Evolutionary conservation across 352 stramenopile species (phyloP).

Genomic region (Blastocystis sp.): DNA sequence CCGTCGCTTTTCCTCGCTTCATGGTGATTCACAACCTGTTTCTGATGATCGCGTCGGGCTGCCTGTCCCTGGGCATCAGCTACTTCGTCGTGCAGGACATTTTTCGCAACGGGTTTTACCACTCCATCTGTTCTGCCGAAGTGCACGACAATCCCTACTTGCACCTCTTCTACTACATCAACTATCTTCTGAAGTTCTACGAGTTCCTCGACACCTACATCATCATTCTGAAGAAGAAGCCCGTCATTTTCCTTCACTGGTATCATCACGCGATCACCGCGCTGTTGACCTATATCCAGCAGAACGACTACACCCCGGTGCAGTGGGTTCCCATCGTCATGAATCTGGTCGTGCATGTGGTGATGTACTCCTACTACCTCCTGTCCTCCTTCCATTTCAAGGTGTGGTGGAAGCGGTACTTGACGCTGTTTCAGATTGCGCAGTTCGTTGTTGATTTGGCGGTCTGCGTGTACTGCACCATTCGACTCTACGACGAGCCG

Average conservation of each 20-base stretch:
- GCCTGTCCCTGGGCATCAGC: constrained; percentile 29
- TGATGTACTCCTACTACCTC: constrained; percentile 74
- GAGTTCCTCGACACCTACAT: constrained; percentile 76
- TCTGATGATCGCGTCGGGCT: constrained; percentile 23
- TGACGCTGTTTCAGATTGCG: constrained; percentile 71
- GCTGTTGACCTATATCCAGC: constrained; percentile 72
- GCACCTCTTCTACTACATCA: constrained; percentile 71
- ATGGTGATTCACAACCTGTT: constrained; percentile 64
- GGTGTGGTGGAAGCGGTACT: constrained; percentile 73
- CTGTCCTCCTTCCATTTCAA: constrained; percentile 58
- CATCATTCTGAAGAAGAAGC: constrained; percentile 75
- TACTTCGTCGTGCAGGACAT: constrained; percentile 51
- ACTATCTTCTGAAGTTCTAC: constrained; percentile 76
- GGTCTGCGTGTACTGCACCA: constrained; percentile 51
- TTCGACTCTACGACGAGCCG: constrained; percentile 4
- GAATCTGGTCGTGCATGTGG: constrained; percentile 71
- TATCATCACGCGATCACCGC: constrained; percentile 73
- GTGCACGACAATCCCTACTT: constrained; percentile 65
- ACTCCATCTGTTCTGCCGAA: constrained; percentile 67
- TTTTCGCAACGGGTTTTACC: constrained; percentile 47
- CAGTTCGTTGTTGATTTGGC: constrained; percentile 71
- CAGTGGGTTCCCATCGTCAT: constrained; percentile 73
- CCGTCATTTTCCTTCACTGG: constrained; percentile 74
- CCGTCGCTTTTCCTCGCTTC: not conserved
- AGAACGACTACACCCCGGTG: constrained; percentile 72